Evolutionary conservation across 305 asterid genomes (phyloP), one percentile per base, ranked within the genome.

Genomic region (Fraxinus paxiana): DNA sequence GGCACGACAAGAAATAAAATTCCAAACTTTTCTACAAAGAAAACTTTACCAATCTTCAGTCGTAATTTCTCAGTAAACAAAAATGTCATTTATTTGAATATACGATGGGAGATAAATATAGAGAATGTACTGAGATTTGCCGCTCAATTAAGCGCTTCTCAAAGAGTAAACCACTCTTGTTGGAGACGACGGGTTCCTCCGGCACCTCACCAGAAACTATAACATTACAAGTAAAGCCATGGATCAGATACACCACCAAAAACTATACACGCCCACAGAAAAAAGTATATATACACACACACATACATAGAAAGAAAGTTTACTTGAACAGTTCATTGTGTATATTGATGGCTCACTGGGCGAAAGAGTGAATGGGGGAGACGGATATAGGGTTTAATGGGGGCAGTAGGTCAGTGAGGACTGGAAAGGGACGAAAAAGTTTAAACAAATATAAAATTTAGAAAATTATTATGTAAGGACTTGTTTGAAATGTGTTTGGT

Each of bases 121-220:
- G 76, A 18, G 43, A 59, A 86, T 94, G 51, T 71, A 96, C 99
- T 79, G 90, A 88, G 76, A 96, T 96, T 82, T 94, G 97, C 31
- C 97, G 93, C 90, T 96, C 95, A 73, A 96, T 90, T 80, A 96
- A 86, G 63, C 99, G 94, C 87, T 87, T 96, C 89, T 96, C 99
- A 54, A 85, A 96, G 12, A 96, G 97, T 6, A 92, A 91, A 8
- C 99, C 99, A 4, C 97, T 90, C 73, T 80, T 86, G 81, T 83
- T 90, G 26, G 97, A 89, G 79, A 94, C 92, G 70, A 94, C 98
- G 30, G 99, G 97, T 75, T 96, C 98, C 90, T 91, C 98, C 90
- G 99, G 99, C 86, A 92, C 98, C 92, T 96, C 99, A 84, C 99
- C 99, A 83, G 98, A 94, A 90, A 94, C 99, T 96, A 89, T n/a